Percentiles rank a stretch among this genome's conserved stretches.
Conservation (phyloP, 2,329 filamentous ascomycete genomes). For the Rachicladosporium sp. region DNA sequence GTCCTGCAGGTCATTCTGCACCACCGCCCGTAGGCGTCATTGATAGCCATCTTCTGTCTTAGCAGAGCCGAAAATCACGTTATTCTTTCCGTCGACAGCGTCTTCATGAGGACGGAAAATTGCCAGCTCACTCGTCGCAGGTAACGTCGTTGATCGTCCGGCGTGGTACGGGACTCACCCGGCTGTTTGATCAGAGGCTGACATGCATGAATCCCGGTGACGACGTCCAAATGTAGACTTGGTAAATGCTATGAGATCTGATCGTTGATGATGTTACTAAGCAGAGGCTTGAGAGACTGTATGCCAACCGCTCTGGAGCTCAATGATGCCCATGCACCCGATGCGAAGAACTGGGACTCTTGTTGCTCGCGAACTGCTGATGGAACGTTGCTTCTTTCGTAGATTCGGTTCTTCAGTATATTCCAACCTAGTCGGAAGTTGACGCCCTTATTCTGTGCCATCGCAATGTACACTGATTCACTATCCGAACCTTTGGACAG, state of each 20-base stretch:
- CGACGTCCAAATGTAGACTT: slow-evolving; percentile 32
- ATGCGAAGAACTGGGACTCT: slow-evolving; percentile 26
- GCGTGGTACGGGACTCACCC: slow-evolving; percentile 36
- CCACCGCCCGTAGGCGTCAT: slow-evolving; percentile 39
- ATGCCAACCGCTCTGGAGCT: slow-evolving; percentile 32
- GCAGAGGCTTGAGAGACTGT: slow-evolving; percentile 31
- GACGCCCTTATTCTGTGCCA: slow-evolving; percentile 29
- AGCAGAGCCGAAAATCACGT: slow-evolving; percentile 33
- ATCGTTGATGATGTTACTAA: slow-evolving; percentile 39
- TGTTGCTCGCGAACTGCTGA: slow-evolving; percentile 29
- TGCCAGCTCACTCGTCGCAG: slow-evolving; percentile 35
- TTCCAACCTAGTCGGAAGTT: slow-evolving; percentile 40
- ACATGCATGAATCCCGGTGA: slow-evolving; percentile 24
- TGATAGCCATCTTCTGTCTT: slow-evolving; percentile 16
- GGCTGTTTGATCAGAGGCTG: slow-evolving; percentile 32
- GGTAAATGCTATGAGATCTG: slow-evolving; percentile 39
- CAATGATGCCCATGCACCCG: slow-evolving; percentile 2
- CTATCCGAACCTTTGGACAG: slow-evolving; percentile 22
- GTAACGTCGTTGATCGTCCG: slow-evolving; percentile 36
- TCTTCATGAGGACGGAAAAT: slow-evolving; percentile 32
- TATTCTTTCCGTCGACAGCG: slow-evolving; percentile 42
- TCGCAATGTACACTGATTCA: slow-evolving; percentile 29
- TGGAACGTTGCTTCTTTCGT: slow-evolving; percentile 23
- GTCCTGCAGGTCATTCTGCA: slow-evolving; percentile 36
- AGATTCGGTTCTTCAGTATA: slow-evolving; percentile 37